phyloP scores from a whole-genome alignment of 768 basidiomycete species.

The Pleurotus ostreatus region DNA sequence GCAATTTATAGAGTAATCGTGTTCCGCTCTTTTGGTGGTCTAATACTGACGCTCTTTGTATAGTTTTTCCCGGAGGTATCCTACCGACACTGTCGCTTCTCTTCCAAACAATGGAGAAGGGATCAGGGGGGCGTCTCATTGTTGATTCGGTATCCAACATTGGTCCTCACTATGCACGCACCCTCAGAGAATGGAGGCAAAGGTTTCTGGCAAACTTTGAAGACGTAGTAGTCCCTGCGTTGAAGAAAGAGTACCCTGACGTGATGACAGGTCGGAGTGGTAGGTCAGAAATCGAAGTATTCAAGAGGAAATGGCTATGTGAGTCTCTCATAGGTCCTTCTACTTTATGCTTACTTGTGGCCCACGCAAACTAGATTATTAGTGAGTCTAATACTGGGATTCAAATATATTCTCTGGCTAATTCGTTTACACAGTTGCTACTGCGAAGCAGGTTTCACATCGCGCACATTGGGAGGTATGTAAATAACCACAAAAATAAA shows the following conservation, averaged over 20 bases:
- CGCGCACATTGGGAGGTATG: conserved; percentile 60
- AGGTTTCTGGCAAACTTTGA: conserved; percentile 61
- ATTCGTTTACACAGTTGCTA: conserved; percentile 42
- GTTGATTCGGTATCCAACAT: conserved; percentile 70
- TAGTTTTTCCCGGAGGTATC: conserved; percentile 71
- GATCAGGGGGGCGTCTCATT: conserved; percentile 50
- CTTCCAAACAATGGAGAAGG: conserved; percentile 43
- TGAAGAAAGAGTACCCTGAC: conserved; percentile 56
- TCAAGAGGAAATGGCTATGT: conserved; percentile 75
- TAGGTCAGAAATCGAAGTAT: conserved; percentile 62
- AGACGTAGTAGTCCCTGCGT: conserved; percentile 50
- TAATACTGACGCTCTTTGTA: background rate
- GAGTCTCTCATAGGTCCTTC: conserved; percentile 20
- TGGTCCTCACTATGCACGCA: conserved; percentile 75
- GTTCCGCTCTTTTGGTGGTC: background rate
- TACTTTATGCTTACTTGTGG: conserved; percentile 8
- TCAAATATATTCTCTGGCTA: too few relatives aligned
- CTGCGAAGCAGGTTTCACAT: conserved; percentile 72
- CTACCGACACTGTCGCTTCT: conserved; percentile 62
- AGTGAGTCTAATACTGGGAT: conserved; percentile 25
- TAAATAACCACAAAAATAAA: background rate
- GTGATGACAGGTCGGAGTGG: conserved; percentile 42
- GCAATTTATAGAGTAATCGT: conserved; percentile 22
- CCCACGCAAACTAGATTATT: conserved; percentile 35
- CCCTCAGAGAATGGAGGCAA: conserved; percentile 70